These are phyloP conservation scores for Auricularia auricula-judae DNA, from an alignment of 768 basidiomycete species.

Conservation along the genomic window DNA sequence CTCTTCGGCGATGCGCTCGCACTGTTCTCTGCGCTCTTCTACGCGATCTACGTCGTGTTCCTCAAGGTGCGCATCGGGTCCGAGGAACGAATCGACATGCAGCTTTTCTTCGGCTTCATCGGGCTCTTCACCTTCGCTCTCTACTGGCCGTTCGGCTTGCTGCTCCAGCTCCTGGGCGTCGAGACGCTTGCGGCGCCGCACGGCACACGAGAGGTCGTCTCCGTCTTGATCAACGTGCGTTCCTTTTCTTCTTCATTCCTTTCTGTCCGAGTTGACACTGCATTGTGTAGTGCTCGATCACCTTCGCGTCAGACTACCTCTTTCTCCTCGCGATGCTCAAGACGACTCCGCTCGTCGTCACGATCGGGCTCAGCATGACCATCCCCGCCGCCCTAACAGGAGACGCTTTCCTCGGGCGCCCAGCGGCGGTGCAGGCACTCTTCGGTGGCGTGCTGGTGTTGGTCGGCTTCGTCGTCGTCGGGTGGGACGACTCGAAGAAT, in stretches of 20 bases:
- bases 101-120: constrained; percentile 90
- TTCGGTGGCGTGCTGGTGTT: constrained; percentile 71
- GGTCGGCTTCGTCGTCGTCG: constrained; percentile 64
- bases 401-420: constrained; percentile 54
- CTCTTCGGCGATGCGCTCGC: constrained; percentile 75
- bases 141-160: constrained; percentile 65
- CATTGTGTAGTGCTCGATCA: constrained; percentile 61
- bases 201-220: constrained; percentile 34
- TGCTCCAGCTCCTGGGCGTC: constrained; percentile 61
- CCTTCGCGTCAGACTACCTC: constrained; percentile 72
- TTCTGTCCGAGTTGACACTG: background rate
- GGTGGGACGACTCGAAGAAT: constrained; percentile 26
- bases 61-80: constrained; percentile 77
- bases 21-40: constrained; percentile 76
- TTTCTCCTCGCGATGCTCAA: constrained; percentile 91
- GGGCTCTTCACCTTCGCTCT: constrained; percentile 73
- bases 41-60: constrained; percentile 79
- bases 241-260: constrained; percentile 7
- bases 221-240: constrained; percentile 46
- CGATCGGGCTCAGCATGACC: constrained; percentile 84
- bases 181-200: constrained; percentile 69
- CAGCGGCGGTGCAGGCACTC: constrained; percentile 48
- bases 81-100: constrained; percentile 84
- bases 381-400: constrained; percentile 87
- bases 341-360: constrained; percentile 89